Evolutionary conservation across 345 rosid genomes (phyloP).

Genomic region (Hypericum androsaemum): DNA sequence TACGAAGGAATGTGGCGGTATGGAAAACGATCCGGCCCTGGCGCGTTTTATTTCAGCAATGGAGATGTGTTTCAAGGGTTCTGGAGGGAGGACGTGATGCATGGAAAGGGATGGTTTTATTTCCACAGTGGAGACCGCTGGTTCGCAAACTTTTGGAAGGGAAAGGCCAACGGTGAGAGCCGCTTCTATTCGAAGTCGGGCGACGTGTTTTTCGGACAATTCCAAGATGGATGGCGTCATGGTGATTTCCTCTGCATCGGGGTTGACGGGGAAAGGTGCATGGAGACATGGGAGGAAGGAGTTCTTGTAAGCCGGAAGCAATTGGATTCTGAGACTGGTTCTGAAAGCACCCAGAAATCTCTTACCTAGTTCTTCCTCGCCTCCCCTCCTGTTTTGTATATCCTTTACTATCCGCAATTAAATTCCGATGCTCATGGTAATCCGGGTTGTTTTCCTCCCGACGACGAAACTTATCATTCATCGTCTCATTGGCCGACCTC

Average conservation of each 20-base stretch:
- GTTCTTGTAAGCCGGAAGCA: slow-evolving; percentile 44
- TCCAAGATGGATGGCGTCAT: slow-evolving; percentile 88
- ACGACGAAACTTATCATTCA: too few species aligned
- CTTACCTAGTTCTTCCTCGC: neutral
- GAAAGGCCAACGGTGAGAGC: slow-evolving; percentile 88
- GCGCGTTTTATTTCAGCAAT: slow-evolving; percentile 79
- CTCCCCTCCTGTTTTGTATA: neutral
- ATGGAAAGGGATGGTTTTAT: slow-evolving; percentile 99
- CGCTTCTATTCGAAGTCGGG: slow-evolving; percentile 89
- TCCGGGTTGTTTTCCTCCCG: too few species aligned
- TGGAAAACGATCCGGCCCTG: slow-evolving; percentile 87
- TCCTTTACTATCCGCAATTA: too few species aligned
- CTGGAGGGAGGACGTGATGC: slow-evolving; percentile 94
- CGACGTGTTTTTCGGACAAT: slow-evolving; percentile 68
- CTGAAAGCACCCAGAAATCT: neutral
- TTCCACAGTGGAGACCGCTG: slow-evolving; percentile 82
- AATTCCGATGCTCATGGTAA: too few species aligned
- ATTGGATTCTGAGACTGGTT: slow-evolving; percentile 27
- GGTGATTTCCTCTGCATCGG: slow-evolving; percentile 67
- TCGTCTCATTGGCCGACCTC: too few species aligned
- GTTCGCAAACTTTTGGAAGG: slow-evolving; percentile 99
- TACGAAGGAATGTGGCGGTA: slow-evolving; percentile 92
- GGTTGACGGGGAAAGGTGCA: slow-evolving; percentile 65
- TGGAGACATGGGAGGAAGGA: slow-evolving; percentile 77
- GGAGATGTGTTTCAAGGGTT: slow-evolving; percentile 98